Evolutionary conservation across 1,139 yeast species (phyloP).

Genomic region (Nadsonia starkeyi-henricii): DNA sequence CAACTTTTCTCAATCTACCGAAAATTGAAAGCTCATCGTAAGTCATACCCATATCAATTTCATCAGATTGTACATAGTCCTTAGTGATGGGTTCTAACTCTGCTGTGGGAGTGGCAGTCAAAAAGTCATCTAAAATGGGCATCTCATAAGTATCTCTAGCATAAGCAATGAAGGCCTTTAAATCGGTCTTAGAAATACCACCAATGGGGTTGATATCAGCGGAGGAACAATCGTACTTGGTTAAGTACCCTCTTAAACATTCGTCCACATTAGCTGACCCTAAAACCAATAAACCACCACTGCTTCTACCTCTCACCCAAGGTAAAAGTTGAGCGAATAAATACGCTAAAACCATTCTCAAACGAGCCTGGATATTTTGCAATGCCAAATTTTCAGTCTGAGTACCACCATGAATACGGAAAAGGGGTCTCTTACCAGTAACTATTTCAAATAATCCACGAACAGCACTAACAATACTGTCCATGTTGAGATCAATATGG

Average conservation of each 20-base stretch:
- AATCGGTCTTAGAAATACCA: constrained; percentile 86
- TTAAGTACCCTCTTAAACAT: constrained; percentile 83
- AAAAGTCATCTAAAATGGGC: constrained; percentile 64
- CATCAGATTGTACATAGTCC: constrained; percentile 88
- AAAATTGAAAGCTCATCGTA: constrained; percentile 84
- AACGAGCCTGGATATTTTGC: constrained; percentile 90
- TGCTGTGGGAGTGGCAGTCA: constrained; percentile 92
- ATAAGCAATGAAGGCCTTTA: constrained; percentile 73
- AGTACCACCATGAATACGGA: constrained; percentile 87
- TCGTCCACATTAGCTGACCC: constrained; percentile 99
- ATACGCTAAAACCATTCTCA: constrained; percentile 88
- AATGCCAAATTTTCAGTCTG: constrained; percentile 82
- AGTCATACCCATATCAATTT: constrained; percentile 95
- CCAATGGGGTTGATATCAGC: constrained; percentile 98
- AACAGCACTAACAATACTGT: constrained; percentile 60
- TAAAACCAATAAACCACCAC: constrained; percentile 72
- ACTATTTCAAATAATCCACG: constrained; percentile 69
- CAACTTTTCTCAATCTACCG: constrained; percentile 85
- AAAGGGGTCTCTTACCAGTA: constrained; percentile 79
- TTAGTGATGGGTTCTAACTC: constrained; percentile 93
- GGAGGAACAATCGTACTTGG: constrained; percentile 92
- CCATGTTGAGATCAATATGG: constrained; percentile 89
- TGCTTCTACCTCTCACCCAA: constrained; percentile 65
- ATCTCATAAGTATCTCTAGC: constrained; percentile 54
- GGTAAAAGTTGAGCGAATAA: constrained; percentile 89